Percentiles rank a stretch among this genome's conserved stretches.
phyloP scores from a whole-genome alignment of 1,139 yeast genomes.

The Geotrichum fermentans region DNA sequence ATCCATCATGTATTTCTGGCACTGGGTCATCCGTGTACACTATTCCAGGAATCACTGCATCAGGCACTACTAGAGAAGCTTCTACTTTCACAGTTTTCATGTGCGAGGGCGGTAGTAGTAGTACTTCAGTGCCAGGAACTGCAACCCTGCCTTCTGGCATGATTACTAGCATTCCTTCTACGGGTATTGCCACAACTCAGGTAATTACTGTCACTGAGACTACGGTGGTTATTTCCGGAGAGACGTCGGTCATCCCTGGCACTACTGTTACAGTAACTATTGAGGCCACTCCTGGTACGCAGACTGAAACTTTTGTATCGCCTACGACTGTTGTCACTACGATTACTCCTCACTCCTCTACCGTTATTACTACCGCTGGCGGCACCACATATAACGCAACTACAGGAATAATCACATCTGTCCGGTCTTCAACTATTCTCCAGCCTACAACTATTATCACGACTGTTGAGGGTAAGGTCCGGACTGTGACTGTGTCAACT shows the following conservation, averaged over 20 bases:
- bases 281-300: constrained; percentile 17
- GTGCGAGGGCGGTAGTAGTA: not conserved
- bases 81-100: constrained; percentile 2
- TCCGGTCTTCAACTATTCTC: not conserved
- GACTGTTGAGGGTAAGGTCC: not conserved
- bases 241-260: constrained; percentile 14
- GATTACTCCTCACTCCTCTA: constrained; percentile 3
- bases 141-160: not conserved
- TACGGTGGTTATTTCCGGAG: constrained; percentile 18
- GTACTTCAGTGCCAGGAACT: not conserved
- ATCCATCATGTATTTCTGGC: constrained; percentile 10
- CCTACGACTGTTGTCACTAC: constrained; percentile 13
- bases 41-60: constrained; percentile 22
- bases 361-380: constrained; percentile 11
- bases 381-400: constrained; percentile 3
- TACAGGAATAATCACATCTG: constrained; percentile 1
- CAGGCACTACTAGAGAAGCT: not conserved
- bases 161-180: constrained; percentile 6
- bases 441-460: constrained; percentile 6
- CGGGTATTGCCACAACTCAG: constrained; percentile 14
- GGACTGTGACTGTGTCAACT: not conserved
- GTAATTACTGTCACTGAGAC: constrained; percentile 21
- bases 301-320: constrained; percentile 11
- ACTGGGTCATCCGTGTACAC: constrained; percentile 16
- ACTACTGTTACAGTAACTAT: constrained; percentile 21